Base-by-base conservation (phyloP, 2,329 filamentous ascomycete genomes). In the Dactylonectria estremocensis region DNA sequence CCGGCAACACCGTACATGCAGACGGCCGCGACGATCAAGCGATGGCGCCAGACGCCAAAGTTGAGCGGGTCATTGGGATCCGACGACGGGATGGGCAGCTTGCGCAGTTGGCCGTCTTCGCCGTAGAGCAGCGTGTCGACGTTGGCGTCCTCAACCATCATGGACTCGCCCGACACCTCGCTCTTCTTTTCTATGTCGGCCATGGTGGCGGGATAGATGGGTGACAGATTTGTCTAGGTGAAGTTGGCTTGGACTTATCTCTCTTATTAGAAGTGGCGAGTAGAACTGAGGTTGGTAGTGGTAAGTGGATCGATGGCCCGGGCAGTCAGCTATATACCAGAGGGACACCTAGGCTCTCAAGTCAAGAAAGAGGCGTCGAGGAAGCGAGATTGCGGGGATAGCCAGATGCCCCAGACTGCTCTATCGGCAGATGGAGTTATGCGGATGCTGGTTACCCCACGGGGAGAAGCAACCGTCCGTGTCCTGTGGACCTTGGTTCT, bases 21-120 rank as follows among this genome's bases (percentile, higher is more conserved):
- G 13, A 50, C 48, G 14, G 48, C 48, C 11, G 48, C 22, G 20
- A 50, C 20, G 11, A 50, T 50, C 48, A 50, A 11, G 20, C 48
- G 48, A 20, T 50, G 48, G 48, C 48, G 48, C 48, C 48, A 50
- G 20, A 28, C 9, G 24, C 22, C 28, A 14, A 50, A 50, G 20
- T 50, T 50, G 7, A 50, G 48, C 5, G 61, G 61, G 28, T 64
- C 61, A 24, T 64, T 64, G 46, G 61, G 61, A 16, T 64, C 46
- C 4, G 54, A 53, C 22, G 61, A 64, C 1, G 61, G 61, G 0
- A 64, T 35, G 9, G 61, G 54, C 24, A 58, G 37, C 18, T 59
- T 59, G 45, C 46, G 45, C 14, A 59, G 31, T 13, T 59, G 56
- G 45, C 56, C 56, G 11, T 59, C 43, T 20, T 59, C 49, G 24